These are phyloP conservation scores for Viridothelium virens DNA, from an alignment of 495 filamentous ascomycete species.

Conservation along the genomic window DNA sequence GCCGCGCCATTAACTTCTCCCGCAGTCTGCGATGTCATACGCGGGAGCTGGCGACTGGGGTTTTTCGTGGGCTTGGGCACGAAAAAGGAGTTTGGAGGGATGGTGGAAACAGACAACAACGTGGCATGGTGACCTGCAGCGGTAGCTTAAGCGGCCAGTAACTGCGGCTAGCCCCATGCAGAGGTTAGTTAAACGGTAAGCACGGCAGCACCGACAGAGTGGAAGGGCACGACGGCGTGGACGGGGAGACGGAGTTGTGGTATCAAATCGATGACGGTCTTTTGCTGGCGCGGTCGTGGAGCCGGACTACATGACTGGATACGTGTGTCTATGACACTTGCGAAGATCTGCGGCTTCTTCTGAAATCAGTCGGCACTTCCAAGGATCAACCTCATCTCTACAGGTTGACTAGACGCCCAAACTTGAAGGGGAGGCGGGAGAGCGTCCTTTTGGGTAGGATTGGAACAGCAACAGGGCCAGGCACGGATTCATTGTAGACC, in stretches of 20 bases:
- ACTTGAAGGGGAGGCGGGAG: too few species aligned
- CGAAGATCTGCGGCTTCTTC: not conserved
- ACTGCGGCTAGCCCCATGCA: too few species aligned
- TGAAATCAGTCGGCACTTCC: not conserved
- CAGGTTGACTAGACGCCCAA: too few species aligned
- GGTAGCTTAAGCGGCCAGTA: too few species aligned
- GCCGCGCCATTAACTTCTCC: too few species aligned
- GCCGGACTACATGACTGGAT: constrained; percentile 1
- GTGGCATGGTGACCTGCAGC: too few species aligned
- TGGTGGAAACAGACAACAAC: too few species aligned
- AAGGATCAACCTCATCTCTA: not conserved
- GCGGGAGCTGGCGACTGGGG: too few species aligned
- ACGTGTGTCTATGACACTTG: not conserved
- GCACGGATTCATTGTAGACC: not conserved
- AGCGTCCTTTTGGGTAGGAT: not conserved
- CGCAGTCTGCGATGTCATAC: too few species aligned
- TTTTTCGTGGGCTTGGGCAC: not conserved
- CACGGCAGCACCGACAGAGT: too few species aligned
- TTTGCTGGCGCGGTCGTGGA: not conserved
- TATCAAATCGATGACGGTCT: constrained; percentile 7
- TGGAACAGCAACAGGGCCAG: not conserved
- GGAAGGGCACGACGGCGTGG: not conserved
- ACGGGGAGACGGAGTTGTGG: not conserved
- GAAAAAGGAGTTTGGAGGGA: not conserved
- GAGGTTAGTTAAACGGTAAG: too few species aligned